A percentile compares a stretch with the other conserved stretches of the same genome.
Evolutionary conservation across 2,329 filamentous ascomycete species (phyloP).

Genomic region (Fusarium kyushuense): DNA sequence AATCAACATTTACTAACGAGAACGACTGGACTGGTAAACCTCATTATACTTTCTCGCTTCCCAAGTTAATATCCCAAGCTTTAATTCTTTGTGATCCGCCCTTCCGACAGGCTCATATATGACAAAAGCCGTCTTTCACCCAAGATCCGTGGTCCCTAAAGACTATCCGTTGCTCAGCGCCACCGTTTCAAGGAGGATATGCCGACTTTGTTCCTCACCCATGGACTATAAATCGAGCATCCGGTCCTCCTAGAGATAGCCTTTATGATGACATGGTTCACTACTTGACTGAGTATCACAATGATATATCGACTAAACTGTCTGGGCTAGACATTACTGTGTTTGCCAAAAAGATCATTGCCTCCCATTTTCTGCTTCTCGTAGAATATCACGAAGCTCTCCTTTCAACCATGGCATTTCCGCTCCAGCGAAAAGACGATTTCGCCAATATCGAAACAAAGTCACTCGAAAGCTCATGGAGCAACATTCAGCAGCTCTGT

Average conservation of each 20-base stretch:
- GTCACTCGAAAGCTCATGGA: constrained; percentile 10
- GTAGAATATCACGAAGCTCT: constrained; percentile 16
- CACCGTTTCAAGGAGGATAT: constrained; percentile 11
- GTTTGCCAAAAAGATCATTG: constrained; percentile 8
- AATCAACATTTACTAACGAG: background rate
- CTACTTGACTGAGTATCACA: constrained; percentile 9
- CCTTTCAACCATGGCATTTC: constrained; percentile 8
- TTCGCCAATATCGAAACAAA: constrained; percentile 9
- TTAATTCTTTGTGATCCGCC: constrained; percentile 6
- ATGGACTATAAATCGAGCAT: background rate
- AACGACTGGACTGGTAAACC: background rate
- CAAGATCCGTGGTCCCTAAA: background rate
- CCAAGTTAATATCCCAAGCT: background rate
- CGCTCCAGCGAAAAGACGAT: constrained; percentile 11
- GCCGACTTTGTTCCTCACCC: constrained; percentile 4
- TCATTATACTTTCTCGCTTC: background rate
- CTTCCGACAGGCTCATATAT: constrained; percentile 3
- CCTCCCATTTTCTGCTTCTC: constrained; percentile 8
- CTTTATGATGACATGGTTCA: constrained; percentile 7
- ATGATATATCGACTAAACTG: constrained; percentile 1
- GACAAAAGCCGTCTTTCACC: background rate
- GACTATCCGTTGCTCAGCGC: constrained; percentile 1
- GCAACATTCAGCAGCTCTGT: constrained; percentile 12
- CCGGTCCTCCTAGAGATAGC: background rate
- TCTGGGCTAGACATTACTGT: background rate